phyloP scores from a whole-genome alignment of 164 flowering plant species.

The Pachysandra terminalis region DNA sequence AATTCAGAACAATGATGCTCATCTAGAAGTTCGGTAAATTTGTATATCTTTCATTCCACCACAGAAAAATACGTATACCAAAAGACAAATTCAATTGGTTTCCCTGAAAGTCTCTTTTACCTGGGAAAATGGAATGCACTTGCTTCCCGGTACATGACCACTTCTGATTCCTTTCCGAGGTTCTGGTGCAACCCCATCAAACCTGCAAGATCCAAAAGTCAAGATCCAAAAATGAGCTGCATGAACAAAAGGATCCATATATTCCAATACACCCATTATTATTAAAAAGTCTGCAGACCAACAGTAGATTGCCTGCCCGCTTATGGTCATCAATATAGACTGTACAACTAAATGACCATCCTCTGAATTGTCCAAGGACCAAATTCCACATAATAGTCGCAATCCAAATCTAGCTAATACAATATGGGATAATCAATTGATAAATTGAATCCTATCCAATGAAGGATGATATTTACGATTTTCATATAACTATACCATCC shows the following conservation, averaged over 20 bases:
- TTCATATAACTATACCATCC: too few relatives aligned
- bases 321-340: background rate
- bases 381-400: background rate
- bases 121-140: constrained; percentile 87
- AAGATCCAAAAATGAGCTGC: background rate
- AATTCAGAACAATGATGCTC: background rate
- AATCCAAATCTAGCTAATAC: background rate
- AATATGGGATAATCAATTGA: background rate
- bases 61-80: background rate
- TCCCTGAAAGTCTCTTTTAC: constrained; percentile 25
- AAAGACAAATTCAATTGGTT: background rate
- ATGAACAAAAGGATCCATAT: background rate
- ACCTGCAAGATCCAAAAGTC: constrained; percentile 41
- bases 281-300: background rate
- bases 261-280: background rate
- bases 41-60: background rate
- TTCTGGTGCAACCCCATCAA: constrained; percentile 86
- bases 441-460: background rate
- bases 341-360: too few relatives aligned
- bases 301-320: background rate
- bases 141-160: constrained; percentile 98
- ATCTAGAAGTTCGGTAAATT: background rate
- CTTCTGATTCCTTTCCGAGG: constrained; percentile 94
- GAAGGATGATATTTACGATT: too few relatives aligned
- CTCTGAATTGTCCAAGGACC: background rate